phyloP scores from a whole-genome alignment of 805 yeast genomes.

The Brettanomyces anomalus region DNA sequence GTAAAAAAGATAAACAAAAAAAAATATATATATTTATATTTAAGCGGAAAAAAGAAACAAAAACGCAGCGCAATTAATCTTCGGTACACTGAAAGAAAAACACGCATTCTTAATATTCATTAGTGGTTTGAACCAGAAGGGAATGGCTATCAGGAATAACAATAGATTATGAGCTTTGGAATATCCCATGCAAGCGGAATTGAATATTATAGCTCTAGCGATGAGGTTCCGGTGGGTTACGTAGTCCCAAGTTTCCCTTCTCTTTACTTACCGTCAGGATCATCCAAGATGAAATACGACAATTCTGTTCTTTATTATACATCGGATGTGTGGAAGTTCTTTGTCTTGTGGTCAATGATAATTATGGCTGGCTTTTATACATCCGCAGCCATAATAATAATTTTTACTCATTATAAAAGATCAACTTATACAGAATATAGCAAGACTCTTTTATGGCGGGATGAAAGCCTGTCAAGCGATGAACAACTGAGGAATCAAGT shows the following conservation, averaged over 20 bases:
- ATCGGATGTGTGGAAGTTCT: constrained; percentile 73
- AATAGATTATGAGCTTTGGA: neutral
- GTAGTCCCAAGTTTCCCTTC: constrained; percentile 74
- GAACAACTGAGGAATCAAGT: neutral
- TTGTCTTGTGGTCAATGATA: constrained; percentile 73
- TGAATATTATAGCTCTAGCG: neutral
- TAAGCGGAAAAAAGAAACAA: too few relatives aligned
- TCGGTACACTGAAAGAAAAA: too few relatives aligned
- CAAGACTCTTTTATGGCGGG: neutral
- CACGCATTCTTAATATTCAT: too few relatives aligned
- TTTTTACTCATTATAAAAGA: constrained; percentile 35
- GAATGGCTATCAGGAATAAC: too few relatives aligned
- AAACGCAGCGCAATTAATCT: too few relatives aligned
- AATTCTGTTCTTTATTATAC: constrained; percentile 58
- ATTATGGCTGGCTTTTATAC: constrained; percentile 54
- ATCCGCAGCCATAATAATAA: constrained; percentile 57
- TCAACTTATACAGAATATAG: constrained; percentile 7
- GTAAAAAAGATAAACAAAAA: neutral
- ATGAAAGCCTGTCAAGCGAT: neutral
- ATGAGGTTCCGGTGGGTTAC: constrained; percentile 67
- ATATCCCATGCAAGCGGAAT: neutral
- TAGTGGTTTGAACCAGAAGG: too few relatives aligned
- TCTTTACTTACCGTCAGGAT: constrained; percentile 56
- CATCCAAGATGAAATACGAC: constrained; percentile 24
- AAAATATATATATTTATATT: neutral